Conservation (phyloP, 2,329 filamentous ascomycete genomes). For the Colletotrichum tofieldiae region DNA sequence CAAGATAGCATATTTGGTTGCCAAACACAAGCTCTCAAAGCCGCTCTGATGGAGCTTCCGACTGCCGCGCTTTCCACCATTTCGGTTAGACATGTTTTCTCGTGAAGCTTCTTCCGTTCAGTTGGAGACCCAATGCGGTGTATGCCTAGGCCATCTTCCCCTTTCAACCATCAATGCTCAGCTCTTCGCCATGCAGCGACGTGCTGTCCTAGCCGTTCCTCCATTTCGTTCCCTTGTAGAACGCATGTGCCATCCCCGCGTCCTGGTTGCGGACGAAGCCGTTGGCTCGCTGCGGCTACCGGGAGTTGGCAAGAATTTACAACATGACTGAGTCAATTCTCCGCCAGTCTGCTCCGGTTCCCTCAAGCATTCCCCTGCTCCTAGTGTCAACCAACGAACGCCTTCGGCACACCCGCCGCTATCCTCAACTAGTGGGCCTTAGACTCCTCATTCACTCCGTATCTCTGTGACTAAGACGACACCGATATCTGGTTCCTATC, state of each 20-base stretch:
- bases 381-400: background rate
- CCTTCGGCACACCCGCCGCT: background rate
- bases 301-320: background rate
- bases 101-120: background rate
- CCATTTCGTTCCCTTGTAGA: background rate
- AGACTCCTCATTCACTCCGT: background rate
- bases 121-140: background rate
- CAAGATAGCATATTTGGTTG: background rate
- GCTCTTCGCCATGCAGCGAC: background rate
- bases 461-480: background rate
- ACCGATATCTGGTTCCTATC: slow-evolving; percentile 6
- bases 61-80: background rate
- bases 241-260: background rate
- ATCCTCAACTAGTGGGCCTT: background rate
- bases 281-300: background rate
- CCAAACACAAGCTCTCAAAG: slow-evolving; percentile 6
- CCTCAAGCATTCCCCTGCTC: background rate
- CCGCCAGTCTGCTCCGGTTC: background rate
- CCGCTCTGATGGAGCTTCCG: background rate
- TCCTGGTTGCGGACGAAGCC: background rate
- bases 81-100: background rate
- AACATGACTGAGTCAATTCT: background rate
- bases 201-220: background rate
- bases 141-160: background rate
- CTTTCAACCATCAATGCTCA: background rate